These are phyloP conservation scores for Quercus lobata DNA, from an alignment of 331 rosid genomes.

Conservation along the genomic window DNA sequence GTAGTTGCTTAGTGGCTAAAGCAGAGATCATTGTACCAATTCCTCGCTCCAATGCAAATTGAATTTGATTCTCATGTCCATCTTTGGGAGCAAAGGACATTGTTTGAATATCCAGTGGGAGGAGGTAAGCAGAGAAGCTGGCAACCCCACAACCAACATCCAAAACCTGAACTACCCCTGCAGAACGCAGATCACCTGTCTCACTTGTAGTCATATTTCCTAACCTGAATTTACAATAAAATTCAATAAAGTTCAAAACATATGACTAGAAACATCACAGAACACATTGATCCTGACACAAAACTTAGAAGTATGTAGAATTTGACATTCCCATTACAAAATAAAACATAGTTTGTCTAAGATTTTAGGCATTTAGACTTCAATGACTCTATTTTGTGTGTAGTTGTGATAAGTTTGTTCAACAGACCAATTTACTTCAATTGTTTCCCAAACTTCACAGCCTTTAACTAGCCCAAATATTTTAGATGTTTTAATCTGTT, in stretches of 20 bases:
- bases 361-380: too few relatives aligned
- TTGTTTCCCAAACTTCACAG: too few relatives aligned
- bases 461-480: too few relatives aligned
- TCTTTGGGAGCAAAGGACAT: conserved; percentile 99
- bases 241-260: conserved; percentile 10
- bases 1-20: conserved; percentile 80
- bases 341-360: too few relatives aligned
- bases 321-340: too few relatives aligned
- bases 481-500: too few relatives aligned
- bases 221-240: conserved; percentile 43
- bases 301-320: background rate
- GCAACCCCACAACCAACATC: conserved; percentile 99
- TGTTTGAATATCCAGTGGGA: conserved; percentile 71
- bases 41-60: conserved; percentile 92
- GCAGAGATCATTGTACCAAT: conserved; percentile 90
- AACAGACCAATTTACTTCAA: too few relatives aligned
- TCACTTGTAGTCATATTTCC: conserved; percentile 84
- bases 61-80: conserved; percentile 93
- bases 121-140: conserved; percentile 93
- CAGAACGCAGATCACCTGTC: conserved; percentile 68
- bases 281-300: background rate
- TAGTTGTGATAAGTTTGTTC: too few relatives aligned
- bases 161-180: conserved; percentile 74
- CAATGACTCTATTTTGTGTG: too few relatives aligned
- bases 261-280: background rate